Conservation (phyloP, 768 basidiomycete species). For the Chalciporus piperatus region DNA sequence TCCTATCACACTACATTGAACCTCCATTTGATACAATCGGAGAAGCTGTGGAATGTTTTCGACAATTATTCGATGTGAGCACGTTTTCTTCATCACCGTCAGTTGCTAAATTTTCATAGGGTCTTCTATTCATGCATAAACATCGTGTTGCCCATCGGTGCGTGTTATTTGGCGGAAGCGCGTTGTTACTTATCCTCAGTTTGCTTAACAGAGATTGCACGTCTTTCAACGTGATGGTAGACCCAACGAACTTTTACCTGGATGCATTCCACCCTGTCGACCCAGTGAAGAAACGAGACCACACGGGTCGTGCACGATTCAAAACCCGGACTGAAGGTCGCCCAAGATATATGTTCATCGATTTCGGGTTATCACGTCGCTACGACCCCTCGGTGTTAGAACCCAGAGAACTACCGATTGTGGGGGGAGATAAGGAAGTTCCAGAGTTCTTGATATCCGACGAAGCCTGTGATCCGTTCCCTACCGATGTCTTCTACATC, state of each 20-base stretch:
- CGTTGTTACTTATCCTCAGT: no score
- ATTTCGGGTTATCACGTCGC: no score
- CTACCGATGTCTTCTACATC: constrained; percentile 41
- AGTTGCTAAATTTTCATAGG: no score
- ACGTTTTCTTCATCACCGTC: no score
- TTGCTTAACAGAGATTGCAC: constrained; percentile 19
- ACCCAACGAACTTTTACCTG: not conserved
- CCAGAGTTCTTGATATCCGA: constrained; percentile 33
- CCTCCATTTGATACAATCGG: not conserved
- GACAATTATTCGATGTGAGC: constrained; percentile 30
- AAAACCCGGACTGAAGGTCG: no score
- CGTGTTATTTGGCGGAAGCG: not conserved
- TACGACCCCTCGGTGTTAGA: not conserved
- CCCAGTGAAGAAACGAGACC: no score
- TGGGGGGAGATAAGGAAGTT: constrained; percentile 40
- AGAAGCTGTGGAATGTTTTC: not conserved
- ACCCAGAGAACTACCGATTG: constrained; percentile 28
- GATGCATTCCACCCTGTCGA: no score
- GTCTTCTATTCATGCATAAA: no score
- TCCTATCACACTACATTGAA: constrained; percentile 27
- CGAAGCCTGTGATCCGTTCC: constrained; percentile 35
- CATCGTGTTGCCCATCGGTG: no score
- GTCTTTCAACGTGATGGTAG: constrained; percentile 31
- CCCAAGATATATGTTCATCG: no score
- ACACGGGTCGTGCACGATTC: no score